Conservation (phyloP, 169 alveolate species). For the Plasmodium gaboni region DNA sequence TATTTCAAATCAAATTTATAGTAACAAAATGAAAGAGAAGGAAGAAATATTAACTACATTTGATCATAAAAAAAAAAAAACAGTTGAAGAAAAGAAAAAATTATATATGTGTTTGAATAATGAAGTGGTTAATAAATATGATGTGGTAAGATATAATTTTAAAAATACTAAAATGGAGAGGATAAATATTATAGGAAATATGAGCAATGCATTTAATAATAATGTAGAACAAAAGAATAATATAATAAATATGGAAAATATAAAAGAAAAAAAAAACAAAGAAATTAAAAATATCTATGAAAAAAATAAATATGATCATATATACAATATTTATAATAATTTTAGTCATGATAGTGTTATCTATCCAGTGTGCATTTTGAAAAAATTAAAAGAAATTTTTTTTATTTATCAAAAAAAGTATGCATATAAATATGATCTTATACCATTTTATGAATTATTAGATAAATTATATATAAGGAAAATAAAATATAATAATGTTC, state of each 20-base stretch:
- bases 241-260: background rate
- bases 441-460: constrained; percentile 39
- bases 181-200: too few species aligned
- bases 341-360: background rate
- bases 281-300: background rate
- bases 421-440: constrained; percentile 53
- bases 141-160: too few species aligned
- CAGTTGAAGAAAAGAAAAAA: too few species aligned
- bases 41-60: background rate
- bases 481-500: constrained; percentile 38
- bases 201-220: too few species aligned
- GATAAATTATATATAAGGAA: constrained; percentile 48
- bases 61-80: too few species aligned
- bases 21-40: background rate
- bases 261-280: background rate
- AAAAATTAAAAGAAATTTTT: constrained; percentile 55
- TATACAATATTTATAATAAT: background rate
- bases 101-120: too few species aligned
- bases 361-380: constrained; percentile 2
- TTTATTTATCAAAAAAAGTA: constrained; percentile 59
- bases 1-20: background rate
- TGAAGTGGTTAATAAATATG: too few species aligned
- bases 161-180: too few species aligned
- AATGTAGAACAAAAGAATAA: too few species aligned
- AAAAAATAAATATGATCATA: background rate